phyloP scores from a whole-genome alignment of 169 alveolate species.

The Eimeria tenella region DNA sequence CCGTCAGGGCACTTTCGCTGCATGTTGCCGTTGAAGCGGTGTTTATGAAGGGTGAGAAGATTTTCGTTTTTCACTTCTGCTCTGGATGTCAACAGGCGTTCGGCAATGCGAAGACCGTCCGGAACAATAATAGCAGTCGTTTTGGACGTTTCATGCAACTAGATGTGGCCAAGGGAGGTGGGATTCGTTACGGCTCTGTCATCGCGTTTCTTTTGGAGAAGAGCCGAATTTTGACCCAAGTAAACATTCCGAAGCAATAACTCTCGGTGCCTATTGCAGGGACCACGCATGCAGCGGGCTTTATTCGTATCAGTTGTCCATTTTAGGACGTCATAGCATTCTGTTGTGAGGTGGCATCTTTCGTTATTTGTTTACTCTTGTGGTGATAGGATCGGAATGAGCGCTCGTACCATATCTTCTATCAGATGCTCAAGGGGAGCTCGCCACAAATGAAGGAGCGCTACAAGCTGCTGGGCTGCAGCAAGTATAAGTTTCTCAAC shows the following conservation, averaged over 20 bases:
- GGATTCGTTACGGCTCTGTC: conserved; percentile 94
- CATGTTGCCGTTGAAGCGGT: neutral
- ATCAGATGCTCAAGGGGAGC: conserved; percentile 96
- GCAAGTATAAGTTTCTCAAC: conserved; percentile 88
- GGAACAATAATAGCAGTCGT: conserved; percentile 98
- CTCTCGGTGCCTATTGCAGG: no score
- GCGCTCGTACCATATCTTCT: conserved; percentile 97
- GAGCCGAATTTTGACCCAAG: conserved; percentile 95
- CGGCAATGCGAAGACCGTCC: conserved; percentile 99
- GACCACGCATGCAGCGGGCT: no score
- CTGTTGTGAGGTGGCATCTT: no score
- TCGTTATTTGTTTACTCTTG: neutral
- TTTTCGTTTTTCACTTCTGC: conserved; percentile 93
- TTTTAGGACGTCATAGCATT: neutral
- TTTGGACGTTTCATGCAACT: conserved; percentile 98
- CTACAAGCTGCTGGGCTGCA: conserved; percentile 86
- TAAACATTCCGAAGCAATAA: neutral
- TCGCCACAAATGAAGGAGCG: conserved; percentile 86
- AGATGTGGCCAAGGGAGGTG: conserved; percentile 91
- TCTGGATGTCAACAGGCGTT: conserved; percentile 97
- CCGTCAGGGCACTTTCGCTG: neutral
- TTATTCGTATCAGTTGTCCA: no score
- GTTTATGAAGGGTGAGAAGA: no score
- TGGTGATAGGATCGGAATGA: conserved; percentile 86
- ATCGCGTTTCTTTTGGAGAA: conserved; percentile 97